These are phyloP conservation scores for Beauveria brongniartii DNA, from an alignment of 2,329 filamentous ascomycete genomes.

Conservation along the genomic window DNA sequence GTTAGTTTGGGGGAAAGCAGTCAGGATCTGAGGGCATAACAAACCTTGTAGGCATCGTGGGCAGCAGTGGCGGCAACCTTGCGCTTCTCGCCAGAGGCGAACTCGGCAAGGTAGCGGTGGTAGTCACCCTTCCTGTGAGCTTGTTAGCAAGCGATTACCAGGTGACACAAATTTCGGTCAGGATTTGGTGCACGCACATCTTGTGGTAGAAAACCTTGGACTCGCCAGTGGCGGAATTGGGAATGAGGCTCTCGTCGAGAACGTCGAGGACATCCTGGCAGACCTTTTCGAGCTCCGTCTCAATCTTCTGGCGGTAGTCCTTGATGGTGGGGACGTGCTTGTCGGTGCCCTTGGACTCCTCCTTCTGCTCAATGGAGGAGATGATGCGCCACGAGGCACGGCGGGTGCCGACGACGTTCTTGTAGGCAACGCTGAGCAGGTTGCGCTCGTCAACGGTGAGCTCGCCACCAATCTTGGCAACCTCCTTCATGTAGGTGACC, in stretches of 20 bases:
- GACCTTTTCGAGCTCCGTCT: constrained; percentile 93
- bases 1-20: constrained; percentile 99
- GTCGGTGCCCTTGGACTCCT: constrained; percentile 96
- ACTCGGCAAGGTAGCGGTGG: constrained; percentile 92
- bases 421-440: constrained; percentile 97
- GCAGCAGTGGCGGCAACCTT: constrained; percentile 80
- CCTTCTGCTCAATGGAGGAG: constrained; percentile 99
- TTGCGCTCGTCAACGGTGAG: constrained; percentile 96
- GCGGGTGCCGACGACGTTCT: constrained; percentile 97
- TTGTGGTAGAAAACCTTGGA: constrained; percentile 99
- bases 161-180: neutral
- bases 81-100: constrained; percentile 86
- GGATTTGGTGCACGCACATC: constrained; percentile 60
- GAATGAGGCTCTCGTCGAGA: constrained; percentile 85
- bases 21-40: constrained; percentile 76
- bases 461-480: constrained; percentile 77
- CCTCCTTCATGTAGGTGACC: constrained; percentile 99
- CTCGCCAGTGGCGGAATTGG: constrained; percentile 92
- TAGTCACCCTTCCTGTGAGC: constrained; percentile 83
- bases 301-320: constrained; percentile 98
- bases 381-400: constrained; percentile 99
- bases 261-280: constrained; percentile 97
- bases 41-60: constrained; percentile 95
- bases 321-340: constrained; percentile 92
- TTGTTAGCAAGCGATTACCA: neutral